These are phyloP conservation scores for Malus sylvestris DNA, from an alignment of 306 rosid species.

Conservation along the genomic window DNA sequence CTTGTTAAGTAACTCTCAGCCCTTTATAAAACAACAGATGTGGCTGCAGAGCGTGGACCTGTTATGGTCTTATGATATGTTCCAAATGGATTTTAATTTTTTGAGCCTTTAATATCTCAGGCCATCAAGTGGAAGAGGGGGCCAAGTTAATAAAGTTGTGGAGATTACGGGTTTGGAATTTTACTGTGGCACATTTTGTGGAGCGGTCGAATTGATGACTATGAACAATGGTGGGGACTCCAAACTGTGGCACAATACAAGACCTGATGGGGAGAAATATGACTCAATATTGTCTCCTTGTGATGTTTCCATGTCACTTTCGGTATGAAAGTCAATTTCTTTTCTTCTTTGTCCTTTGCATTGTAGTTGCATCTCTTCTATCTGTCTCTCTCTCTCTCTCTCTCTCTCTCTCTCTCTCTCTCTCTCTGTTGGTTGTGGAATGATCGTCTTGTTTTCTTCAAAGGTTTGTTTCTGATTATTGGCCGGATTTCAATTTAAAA, in stretches of 20 bases:
- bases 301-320: slow-evolving; percentile 62
- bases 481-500: background rate
- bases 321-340: slow-evolving; percentile 44
- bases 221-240: slow-evolving; percentile 30
- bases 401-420: no score
- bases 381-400: background rate
- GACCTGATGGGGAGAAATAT: slow-evolving; percentile 27
- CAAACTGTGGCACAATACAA: slow-evolving; percentile 15
- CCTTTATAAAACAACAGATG: background rate
- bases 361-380: background rate
- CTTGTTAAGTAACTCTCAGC: background rate
- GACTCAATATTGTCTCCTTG: slow-evolving; percentile 73
- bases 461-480: background rate
- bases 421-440: background rate
- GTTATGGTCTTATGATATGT: background rate
- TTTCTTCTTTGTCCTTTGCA: background rate
- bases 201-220: slow-evolving; percentile 34
- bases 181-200: slow-evolving; percentile 53
- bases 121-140: slow-evolving; percentile 44
- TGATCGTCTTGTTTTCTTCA: background rate
- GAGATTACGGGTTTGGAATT: slow-evolving; percentile 72
- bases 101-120: slow-evolving; percentile 34
- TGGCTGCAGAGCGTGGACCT: background rate
- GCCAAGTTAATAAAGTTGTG: slow-evolving; percentile 60
- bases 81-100: slow-evolving; percentile 17